phyloP scores from a whole-genome alignment of 371 early-diverging fungal genomes.

The Actinomucor elegans region DNA sequence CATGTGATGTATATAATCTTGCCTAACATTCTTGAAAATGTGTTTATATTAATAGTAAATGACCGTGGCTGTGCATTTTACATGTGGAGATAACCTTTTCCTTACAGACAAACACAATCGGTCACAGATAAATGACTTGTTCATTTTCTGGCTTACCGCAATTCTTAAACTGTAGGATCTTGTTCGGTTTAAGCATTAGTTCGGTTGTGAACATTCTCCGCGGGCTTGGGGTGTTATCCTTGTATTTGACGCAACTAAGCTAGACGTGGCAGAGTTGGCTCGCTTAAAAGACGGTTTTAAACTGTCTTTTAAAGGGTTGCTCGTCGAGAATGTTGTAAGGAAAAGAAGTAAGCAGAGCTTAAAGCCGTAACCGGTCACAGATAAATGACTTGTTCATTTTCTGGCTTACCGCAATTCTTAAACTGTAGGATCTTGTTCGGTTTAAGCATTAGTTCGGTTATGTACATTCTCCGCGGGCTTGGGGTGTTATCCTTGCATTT shows the following conservation, averaged over 20 bases:
- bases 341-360: conserved; percentile 5
- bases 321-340: conserved; percentile 6
- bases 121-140: conserved; percentile 6
- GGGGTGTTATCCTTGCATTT: conserved; percentile 7
- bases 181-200: conserved; percentile 8
- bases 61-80: not conserved
- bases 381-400: conserved; percentile 5
- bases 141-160: conserved; percentile 10
- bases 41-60: too few relatives aligned
- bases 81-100: not conserved
- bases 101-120: conserved; percentile 8
- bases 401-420: conserved; percentile 7
- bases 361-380: conserved; percentile 3
- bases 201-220: conserved; percentile 10
- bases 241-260: conserved; percentile 6
- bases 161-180: conserved; percentile 9
- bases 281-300: not conserved
- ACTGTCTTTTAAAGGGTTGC: conserved; percentile 8
- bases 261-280: conserved; percentile 9
- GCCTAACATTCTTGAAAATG: conserved; percentile 5
- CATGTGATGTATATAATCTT: conserved; percentile 3
- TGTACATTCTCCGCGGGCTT: conserved; percentile 10
- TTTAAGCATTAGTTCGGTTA: conserved; percentile 9
- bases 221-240: conserved; percentile 10
- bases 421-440: conserved; percentile 12